Percentiles rank a stretch among this genome's conserved stretches.
Conservation (phyloP, 352 stramenopile species). For the Achlya hypogyna region DNA sequence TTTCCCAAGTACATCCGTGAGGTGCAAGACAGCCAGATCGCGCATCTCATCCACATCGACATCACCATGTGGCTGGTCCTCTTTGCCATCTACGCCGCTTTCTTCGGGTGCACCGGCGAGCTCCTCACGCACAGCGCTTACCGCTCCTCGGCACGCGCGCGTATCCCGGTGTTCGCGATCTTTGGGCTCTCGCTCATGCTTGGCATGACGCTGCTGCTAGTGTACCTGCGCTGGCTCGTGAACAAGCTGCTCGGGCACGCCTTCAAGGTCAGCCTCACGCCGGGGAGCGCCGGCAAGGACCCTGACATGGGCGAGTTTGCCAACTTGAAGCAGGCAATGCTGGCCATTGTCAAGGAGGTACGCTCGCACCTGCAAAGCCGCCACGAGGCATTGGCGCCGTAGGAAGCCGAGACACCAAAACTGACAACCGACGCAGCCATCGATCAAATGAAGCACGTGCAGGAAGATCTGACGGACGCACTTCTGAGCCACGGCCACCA, state of each 20-base stretch:
- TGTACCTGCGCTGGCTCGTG: slow-evolving; percentile 5
- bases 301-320: slow-evolving; percentile 1
- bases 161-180: neutral
- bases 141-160: neutral
- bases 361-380: neutral
- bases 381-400: neutral
- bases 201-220: neutral
- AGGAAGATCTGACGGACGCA: neutral
- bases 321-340: neutral
- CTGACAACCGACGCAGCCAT: neutral
- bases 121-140: neutral
- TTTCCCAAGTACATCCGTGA: slow-evolving; percentile 71
- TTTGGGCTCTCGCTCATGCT: neutral
- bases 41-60: slow-evolving; percentile 69
- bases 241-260: slow-evolving; percentile 8
- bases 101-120: slow-evolving; percentile 4
- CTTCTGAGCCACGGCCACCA: neutral
- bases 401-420: neutral
- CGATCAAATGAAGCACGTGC: neutral
- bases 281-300: neutral
- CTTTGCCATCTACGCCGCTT: slow-evolving; percentile 4
- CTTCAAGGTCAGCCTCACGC: neutral
- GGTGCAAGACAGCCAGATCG: slow-evolving; percentile 68
- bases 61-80: slow-evolving; percentile 39
- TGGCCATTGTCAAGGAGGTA: neutral